A percentile compares a stretch with the other conserved stretches of the same genome.
These are phyloP conservation scores for Aspergillus sp. DNA, from an alignment of 2,329 filamentous ascomycete species.

Conservation along the genomic window DNA sequence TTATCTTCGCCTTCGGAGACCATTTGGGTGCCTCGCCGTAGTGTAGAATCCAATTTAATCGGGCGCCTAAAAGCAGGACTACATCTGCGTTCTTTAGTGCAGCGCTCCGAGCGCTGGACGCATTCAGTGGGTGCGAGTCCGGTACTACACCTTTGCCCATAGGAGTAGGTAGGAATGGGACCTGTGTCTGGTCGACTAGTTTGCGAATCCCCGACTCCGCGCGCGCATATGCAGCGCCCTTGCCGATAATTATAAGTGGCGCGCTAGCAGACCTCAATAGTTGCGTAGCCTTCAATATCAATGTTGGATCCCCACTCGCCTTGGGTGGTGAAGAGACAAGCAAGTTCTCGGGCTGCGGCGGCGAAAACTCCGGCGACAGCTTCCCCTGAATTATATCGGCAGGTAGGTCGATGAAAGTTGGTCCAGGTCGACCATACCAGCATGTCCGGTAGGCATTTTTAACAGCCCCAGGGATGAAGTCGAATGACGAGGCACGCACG, in stretches of 20 bases:
- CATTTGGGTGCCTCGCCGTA: slow-evolving; percentile 58
- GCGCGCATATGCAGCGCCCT: slow-evolving; percentile 56
- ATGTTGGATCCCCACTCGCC: slow-evolving; percentile 46
- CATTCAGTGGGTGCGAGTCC: slow-evolving; percentile 54
- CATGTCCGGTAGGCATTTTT: slow-evolving; percentile 53
- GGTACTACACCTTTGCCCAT: slow-evolving; percentile 61
- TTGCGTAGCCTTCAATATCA: slow-evolving; percentile 42
- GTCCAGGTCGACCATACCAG: slow-evolving; percentile 55
- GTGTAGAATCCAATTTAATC: slow-evolving; percentile 60
- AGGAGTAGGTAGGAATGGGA: slow-evolving; percentile 59
- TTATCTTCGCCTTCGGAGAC: slow-evolving; percentile 50
- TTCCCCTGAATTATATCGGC: slow-evolving; percentile 55
- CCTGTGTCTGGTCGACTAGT: slow-evolving; percentile 48
- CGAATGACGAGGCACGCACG: slow-evolving; percentile 46
- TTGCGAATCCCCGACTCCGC: slow-evolving; percentile 48
- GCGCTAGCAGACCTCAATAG: slow-evolving; percentile 51
- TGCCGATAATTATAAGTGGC: slow-evolving; percentile 56
- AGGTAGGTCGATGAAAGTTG: slow-evolving; percentile 56
- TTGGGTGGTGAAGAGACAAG: slow-evolving; percentile 41
- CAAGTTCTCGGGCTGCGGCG: slow-evolving; percentile 29
- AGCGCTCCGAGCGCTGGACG: slow-evolving; percentile 54
- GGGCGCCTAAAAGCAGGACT: slow-evolving; percentile 54
- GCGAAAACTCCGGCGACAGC: slow-evolving; percentile 17
- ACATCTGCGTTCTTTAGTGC: slow-evolving; percentile 57
- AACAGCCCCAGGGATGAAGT: slow-evolving; percentile 50